Evolutionary conservation across 73 alveolate species (phyloP).

Genomic region (Blepharisma japonicum): DNA sequence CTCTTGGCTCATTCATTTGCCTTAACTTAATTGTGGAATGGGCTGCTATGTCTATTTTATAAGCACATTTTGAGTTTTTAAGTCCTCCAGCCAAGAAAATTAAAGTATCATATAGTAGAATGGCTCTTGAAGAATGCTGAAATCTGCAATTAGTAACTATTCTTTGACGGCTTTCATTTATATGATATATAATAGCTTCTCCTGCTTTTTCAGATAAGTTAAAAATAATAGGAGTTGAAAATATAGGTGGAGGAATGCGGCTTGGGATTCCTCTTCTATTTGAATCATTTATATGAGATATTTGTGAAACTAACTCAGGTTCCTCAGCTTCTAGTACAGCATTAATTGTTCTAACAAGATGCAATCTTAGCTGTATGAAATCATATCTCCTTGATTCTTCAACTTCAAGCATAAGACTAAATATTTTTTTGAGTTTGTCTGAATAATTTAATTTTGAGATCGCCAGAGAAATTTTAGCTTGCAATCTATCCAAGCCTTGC

Average conservation of each 20-base stretch:
- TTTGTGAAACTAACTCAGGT: no score
- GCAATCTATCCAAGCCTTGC: not conserved
- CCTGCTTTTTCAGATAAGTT: not conserved
- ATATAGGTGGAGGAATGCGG: not conserved
- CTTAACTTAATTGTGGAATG: not conserved
- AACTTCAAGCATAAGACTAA: constrained; percentile 7
- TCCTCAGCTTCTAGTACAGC: no score
- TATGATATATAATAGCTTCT: not conserved
- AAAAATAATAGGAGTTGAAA: not conserved
- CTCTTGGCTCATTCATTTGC: constrained; percentile 3
- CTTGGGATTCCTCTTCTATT: no score
- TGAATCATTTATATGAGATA: no score
- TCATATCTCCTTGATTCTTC: constrained; percentile 3
- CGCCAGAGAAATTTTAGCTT: not conserved
- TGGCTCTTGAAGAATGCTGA: not conserved
- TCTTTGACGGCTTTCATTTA: not conserved
- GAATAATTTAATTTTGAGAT: not conserved
- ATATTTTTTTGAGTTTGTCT: not conserved
- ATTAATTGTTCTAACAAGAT: not conserved
- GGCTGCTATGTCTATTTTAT: not conserved
- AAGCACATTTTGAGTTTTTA: constrained; percentile 12
- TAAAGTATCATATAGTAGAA: not conserved
- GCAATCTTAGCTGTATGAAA: not conserved
- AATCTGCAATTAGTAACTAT: not conserved
- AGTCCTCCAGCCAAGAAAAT: constrained; percentile 3